These are phyloP conservation scores for Huntiella bhutanensis DNA, from an alignment of 2,329 filamentous ascomycete genomes.

Conservation along the genomic window DNA sequence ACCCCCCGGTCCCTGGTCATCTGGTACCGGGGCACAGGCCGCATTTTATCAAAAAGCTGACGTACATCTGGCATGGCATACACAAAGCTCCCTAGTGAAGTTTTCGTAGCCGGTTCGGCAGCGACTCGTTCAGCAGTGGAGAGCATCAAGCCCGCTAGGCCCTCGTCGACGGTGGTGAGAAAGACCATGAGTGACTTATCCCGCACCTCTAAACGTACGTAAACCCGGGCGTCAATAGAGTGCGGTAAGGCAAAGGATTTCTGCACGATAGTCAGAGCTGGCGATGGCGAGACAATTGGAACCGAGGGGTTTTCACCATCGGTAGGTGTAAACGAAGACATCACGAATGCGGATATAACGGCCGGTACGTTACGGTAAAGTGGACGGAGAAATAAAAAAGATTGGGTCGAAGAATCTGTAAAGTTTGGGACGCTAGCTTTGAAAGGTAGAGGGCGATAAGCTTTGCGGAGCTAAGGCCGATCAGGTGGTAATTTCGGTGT, in stretches of 20 bases:
- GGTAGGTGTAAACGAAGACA: too few relatives aligned
- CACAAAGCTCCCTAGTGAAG: conserved; percentile 69
- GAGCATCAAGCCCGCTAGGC: conserved; percentile 23
- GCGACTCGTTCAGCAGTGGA: neutral
- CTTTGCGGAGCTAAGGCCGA: too few relatives aligned
- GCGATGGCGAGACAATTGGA: neutral
- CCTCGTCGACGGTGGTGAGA: conserved; percentile 38
- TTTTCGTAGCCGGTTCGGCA: neutral
- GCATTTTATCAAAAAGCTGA: conserved; percentile 7
- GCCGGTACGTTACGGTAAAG: too few relatives aligned
- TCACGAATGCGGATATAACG: too few relatives aligned
- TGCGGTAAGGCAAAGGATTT: conserved; percentile 42
- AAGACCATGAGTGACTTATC: conserved; percentile 40
- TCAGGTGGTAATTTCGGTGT: too few relatives aligned
- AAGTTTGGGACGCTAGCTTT: too few relatives aligned
- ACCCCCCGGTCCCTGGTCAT: too few relatives aligned
- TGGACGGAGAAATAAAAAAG: too few relatives aligned
- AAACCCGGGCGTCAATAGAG: conserved; percentile 40
- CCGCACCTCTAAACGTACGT: conserved; percentile 38
- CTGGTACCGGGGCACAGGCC: too few relatives aligned
- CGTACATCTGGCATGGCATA: conserved; percentile 81
- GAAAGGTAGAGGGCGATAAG: too few relatives aligned
- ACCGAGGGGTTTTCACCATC: neutral
- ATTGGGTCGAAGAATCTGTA: too few relatives aligned
- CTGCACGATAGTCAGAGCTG: conserved; percentile 16